These are phyloP conservation scores for Dimocarpus longan DNA, from an alignment of 345 rosid genomes.

Conservation along the genomic window DNA sequence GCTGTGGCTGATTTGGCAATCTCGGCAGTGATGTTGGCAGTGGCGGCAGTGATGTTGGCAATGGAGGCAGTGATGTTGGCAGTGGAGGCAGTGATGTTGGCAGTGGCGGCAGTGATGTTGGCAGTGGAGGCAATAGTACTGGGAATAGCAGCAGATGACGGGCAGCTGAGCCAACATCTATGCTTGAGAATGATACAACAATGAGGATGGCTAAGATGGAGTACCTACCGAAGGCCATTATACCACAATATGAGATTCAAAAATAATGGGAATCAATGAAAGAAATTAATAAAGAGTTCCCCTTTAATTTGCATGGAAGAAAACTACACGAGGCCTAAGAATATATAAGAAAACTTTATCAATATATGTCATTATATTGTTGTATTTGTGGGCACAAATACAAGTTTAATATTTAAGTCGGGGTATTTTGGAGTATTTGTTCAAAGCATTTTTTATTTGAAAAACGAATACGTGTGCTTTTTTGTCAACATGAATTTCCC, in stretches of 20 bases:
- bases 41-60: background rate
- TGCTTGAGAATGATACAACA: conserved; percentile 21
- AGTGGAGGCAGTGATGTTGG: conserved; percentile 1
- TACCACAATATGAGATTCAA: too few relatives aligned
- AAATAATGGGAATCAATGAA: background rate
- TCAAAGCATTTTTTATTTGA: too few relatives aligned
- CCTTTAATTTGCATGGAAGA: background rate
- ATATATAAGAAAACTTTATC: background rate
- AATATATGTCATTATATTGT: too few relatives aligned
- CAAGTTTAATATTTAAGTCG: too few relatives aligned
- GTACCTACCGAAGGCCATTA: conserved; percentile 6
- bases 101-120: conserved; percentile 22
- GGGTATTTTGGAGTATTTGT: too few relatives aligned
- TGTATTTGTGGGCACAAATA: too few relatives aligned
- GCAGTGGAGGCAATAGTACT: conserved; percentile 1
- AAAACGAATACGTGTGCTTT: too few relatives aligned
- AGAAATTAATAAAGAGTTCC: background rate
- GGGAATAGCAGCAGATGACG: conserved; percentile 35
- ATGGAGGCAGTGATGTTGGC: background rate
- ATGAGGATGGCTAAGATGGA: conserved; percentile 10
- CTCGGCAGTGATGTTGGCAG: too few relatives aligned
- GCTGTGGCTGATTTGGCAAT: too few relatives aligned
- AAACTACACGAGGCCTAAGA: background rate
- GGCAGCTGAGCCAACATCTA: conserved; percentile 26
- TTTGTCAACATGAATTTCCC: too few relatives aligned